Conservation (phyloP, 352 stramenopile genomes). For the Pythium folliculosum region DNA sequence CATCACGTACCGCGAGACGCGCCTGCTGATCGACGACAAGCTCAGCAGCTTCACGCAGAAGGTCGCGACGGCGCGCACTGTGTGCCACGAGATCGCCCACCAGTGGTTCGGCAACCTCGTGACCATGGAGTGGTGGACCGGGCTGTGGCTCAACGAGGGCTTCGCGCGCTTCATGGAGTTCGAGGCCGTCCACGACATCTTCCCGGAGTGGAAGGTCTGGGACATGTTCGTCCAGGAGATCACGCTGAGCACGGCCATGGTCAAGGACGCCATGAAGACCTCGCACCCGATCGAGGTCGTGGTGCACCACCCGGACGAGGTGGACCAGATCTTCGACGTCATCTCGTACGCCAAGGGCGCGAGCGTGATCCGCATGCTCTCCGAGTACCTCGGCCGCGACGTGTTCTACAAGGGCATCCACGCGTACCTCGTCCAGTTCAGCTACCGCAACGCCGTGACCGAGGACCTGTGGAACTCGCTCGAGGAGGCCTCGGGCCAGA, state of each 20-base stretch:
- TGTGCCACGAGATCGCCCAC: slow-evolving; percentile 98
- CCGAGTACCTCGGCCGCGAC: slow-evolving; percentile 71
- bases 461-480: slow-evolving; percentile 95
- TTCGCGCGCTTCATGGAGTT: slow-evolving; percentile 98
- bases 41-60: slow-evolving; percentile 70
- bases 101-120: slow-evolving; percentile 98
- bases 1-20: slow-evolving; percentile 97
- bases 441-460: slow-evolving; percentile 95
- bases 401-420: slow-evolving; percentile 88
- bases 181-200: slow-evolving; percentile 90
- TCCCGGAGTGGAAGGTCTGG: slow-evolving; percentile 96
- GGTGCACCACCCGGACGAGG: slow-evolving; percentile 93
- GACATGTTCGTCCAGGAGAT: slow-evolving; percentile 93
- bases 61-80: slow-evolving; percentile 89
- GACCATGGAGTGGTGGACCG: slow-evolving; percentile 98
- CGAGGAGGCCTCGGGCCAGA: slow-evolving; percentile 88
- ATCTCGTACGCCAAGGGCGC: slow-evolving; percentile 96
- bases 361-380: slow-evolving; percentile 80
- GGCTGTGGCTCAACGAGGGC: slow-evolving; percentile 97
- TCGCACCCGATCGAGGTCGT: slow-evolving; percentile 95
- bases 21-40: slow-evolving; percentile 86
- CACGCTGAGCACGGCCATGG: slow-evolving; percentile 81
- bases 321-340: slow-evolving; percentile 98
- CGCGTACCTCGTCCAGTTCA: slow-evolving; percentile 92
- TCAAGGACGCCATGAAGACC: slow-evolving; percentile 91